Conservation (phyloP, 2,329 filamentous ascomycete genomes). For the Erysiphe neolycopersici region DNA sequence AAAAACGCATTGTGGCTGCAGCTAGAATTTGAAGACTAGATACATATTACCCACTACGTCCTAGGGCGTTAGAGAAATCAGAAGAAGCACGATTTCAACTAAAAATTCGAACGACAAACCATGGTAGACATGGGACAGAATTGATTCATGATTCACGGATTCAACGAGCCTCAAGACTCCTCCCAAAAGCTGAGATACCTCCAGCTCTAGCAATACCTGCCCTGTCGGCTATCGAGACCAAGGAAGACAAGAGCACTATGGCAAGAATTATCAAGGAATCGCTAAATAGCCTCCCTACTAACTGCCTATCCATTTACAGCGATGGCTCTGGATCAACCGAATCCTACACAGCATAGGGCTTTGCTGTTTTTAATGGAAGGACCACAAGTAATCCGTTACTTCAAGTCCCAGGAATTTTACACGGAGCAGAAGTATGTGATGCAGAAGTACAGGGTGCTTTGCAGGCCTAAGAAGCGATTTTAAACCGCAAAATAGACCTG, state of each 20-base stretch:
- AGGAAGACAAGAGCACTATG: background rate
- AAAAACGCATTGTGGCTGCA: no score
- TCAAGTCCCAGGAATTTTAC: background rate
- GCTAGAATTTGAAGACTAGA: no score
- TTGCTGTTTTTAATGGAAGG: background rate
- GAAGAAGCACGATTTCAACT: background rate
- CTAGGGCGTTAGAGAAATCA: background rate
- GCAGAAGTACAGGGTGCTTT: background rate
- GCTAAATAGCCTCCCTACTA: background rate
- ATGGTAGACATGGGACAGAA: background rate
- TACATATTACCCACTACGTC: no score
- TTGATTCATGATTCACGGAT: background rate
- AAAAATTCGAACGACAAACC: background rate
- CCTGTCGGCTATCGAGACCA: background rate
- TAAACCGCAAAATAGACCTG: background rate
- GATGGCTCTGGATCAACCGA: background rate
- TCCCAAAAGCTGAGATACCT: background rate
- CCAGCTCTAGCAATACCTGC: background rate
- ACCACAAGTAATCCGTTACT: background rate
- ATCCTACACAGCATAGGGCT: background rate
- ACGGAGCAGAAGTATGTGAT: background rate
- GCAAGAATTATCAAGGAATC: background rate
- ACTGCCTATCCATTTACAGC: background rate
- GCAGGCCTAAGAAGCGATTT: background rate
- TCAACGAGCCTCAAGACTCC: background rate